Evolutionary conservation across 2,329 filamentous ascomycete genomes (phyloP).

Genomic region (Arthroderma sp.): DNA sequence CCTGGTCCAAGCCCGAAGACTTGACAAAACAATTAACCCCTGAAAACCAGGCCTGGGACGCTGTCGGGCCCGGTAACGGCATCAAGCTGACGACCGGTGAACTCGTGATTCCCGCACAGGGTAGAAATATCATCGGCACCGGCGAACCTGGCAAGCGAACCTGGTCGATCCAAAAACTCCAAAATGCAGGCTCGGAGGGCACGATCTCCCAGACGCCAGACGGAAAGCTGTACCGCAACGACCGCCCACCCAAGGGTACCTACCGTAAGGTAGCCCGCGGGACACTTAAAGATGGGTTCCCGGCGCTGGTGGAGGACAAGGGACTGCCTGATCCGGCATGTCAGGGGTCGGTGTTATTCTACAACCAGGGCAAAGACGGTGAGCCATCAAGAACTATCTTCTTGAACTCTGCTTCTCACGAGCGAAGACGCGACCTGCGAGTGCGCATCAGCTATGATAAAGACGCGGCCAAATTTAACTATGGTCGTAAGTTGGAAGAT

Average conservation of each 20-base stretch:
- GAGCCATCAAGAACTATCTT: slow-evolving; percentile 2
- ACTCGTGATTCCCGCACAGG: slow-evolving; percentile 13
- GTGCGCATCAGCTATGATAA: slow-evolving; percentile 6
- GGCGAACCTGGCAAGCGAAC: slow-evolving; percentile 12
- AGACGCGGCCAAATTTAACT: slow-evolving; percentile 5
- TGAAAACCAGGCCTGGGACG: slow-evolving; percentile 12
- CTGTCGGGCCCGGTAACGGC: slow-evolving; percentile 15
- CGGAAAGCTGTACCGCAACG: slow-evolving; percentile 4
- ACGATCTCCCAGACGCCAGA: slow-evolving; percentile 5
- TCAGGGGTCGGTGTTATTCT: slow-evolving; percentile 3
- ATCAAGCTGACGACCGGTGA: slow-evolving; percentile 12
- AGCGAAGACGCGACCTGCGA: slow-evolving; percentile 1
- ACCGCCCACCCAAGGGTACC: background rate
- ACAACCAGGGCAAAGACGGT: background rate
- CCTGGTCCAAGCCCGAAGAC: slow-evolving; percentile 14
- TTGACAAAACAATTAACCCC: slow-evolving; percentile 13
- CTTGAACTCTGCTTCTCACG: slow-evolving; percentile 2
- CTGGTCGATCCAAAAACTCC: slow-evolving; percentile 9
- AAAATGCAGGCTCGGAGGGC: slow-evolving; percentile 3
- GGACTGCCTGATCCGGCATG: slow-evolving; percentile 5
- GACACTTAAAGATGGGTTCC: slow-evolving; percentile 1
- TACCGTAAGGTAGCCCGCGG: slow-evolving; percentile 2
- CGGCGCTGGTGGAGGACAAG: background rate
- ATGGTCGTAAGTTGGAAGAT: slow-evolving; percentile 1
- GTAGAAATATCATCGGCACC: slow-evolving; percentile 14